These are phyloP conservation scores for Neoboletus subvelutipes DNA, from an alignment of 768 basidiomycete species.

Conservation along the genomic window DNA sequence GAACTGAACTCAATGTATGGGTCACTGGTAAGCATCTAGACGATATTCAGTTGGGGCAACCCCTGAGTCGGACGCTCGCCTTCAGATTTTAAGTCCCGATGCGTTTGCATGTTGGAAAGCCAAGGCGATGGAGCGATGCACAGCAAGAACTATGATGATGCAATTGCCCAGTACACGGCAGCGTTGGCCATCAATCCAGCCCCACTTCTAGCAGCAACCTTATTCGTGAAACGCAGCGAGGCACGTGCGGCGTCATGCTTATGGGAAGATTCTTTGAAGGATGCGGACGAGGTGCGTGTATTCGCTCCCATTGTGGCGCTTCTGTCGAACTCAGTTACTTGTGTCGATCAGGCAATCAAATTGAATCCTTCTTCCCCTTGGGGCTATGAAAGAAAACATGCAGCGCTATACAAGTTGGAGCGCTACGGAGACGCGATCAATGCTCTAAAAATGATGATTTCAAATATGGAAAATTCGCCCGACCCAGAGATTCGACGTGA, in stretches of 20 bases:
- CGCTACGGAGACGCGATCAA: conserved; percentile 15
- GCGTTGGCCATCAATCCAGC: conserved; percentile 2
- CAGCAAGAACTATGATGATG: background rate
- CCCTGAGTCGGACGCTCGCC: background rate
- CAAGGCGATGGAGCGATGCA: conserved; percentile 12
- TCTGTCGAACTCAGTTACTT: background rate
- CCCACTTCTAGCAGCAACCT: background rate
- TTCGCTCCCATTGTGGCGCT: background rate
- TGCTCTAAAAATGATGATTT: conserved; percentile 6
- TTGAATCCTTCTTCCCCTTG: conserved; percentile 11
- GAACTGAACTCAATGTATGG: conserved; percentile 7
- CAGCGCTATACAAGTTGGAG: conserved; percentile 9
- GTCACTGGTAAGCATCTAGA: conserved; percentile 4
- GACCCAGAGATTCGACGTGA: conserved; percentile 14
- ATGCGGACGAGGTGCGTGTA: conserved; percentile 17
- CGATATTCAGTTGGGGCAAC: background rate
- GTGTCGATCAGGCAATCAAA: conserved; percentile 8
- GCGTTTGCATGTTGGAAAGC: background rate
- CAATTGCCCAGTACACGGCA: conserved; percentile 12
- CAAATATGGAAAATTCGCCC: conserved; percentile 5
- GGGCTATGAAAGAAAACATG: conserved; percentile 17
- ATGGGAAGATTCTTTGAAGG: conserved; percentile 15
- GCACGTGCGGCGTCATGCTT: background rate
- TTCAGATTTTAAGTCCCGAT: conserved; percentile 13
- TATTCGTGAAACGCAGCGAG: conserved; percentile 18